Base-by-base conservation (phyloP, 148 eudicot species). In the Arctostaphylos glauca region DNA sequence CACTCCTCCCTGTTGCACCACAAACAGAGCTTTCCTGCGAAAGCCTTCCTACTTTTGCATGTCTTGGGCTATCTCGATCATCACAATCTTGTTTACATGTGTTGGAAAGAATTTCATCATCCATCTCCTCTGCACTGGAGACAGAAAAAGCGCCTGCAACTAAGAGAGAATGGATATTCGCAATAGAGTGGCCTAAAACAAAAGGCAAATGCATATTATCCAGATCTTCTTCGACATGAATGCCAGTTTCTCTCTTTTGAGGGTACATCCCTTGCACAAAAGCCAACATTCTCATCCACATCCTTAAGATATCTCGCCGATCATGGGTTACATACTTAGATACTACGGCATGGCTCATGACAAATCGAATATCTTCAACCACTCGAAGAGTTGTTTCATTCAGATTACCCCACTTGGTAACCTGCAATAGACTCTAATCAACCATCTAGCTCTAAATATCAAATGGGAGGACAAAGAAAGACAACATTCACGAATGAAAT, bases 211-310 rank as follows among this genome's bases (percentile, higher is more conserved):
- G 93, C 82, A 90, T 87, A 82, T 89, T 84, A 7, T 94, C 98
- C 81, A 87, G 90, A 79, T 94, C 97, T 86, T 96, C 99, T 91
- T 96, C 99, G 81, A 92, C 83, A 83, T 96, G 98, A 73, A 91
- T 89, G 79, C 94, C 92, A 50, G 90, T 96, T 86, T 94, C 98
- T 89, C 98, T 85, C 91, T 94, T 94, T 85, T 85, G 93, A 82
- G 98, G 92, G 80, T 91, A 90, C 93, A 94, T 90, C 81, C 99
- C 98, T 91, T 96, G 99, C 87, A 94, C 88, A 85, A 89, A 91
- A 81, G 93, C 87, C 92, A 96, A 80, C 56, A 92, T 87, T 82
- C 87, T 92, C 89, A 93, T 89, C 99, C 98, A 96, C 74, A 86
- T 87, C 82, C 89, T 88, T 50, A 81, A 74, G 38, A 96, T 84